phyloP scores from a whole-genome alignment of 306 rosid genomes.

The Canavalia gladiata region DNA sequence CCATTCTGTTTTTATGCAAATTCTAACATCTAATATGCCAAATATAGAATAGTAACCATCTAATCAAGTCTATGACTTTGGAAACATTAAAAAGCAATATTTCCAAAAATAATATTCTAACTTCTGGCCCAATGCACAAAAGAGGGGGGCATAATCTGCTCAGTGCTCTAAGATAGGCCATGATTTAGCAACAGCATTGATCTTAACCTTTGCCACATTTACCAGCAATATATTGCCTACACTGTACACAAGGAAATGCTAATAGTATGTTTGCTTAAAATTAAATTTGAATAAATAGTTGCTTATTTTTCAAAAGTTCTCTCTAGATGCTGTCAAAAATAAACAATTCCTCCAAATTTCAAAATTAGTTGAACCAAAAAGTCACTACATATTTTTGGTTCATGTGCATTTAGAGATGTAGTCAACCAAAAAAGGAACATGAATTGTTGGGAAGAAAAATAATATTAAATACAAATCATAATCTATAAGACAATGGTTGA shows the following conservation, averaged over 20 bases:
- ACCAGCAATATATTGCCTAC: slow-evolving; percentile 6
- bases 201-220: slow-evolving; percentile 17
- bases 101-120: slow-evolving; percentile 11
- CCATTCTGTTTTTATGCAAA: slow-evolving; percentile 3
- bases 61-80: slow-evolving; percentile 25
- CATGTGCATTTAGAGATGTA: slow-evolving; percentile 35
- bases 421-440: slow-evolving; percentile 16
- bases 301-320: neutral
- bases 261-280: neutral
- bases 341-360: neutral
- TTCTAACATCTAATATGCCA: slow-evolving; percentile 25
- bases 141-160: neutral
- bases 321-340: neutral
- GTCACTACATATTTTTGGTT: neutral
- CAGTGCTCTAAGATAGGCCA: slow-evolving; percentile 25
- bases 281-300: neutral
- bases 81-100: slow-evolving; percentile 6
- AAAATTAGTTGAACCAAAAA: neutral
- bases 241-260: neutral
- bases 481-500: neutral
- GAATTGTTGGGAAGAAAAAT: slow-evolving; percentile 10
- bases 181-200: slow-evolving; percentile 34
- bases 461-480: neutral
- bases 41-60: slow-evolving; percentile 28
- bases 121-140: neutral